Base-by-base conservation (phyloP, 108 stramenopile species). In the Schizochytrium sp. region DNA sequence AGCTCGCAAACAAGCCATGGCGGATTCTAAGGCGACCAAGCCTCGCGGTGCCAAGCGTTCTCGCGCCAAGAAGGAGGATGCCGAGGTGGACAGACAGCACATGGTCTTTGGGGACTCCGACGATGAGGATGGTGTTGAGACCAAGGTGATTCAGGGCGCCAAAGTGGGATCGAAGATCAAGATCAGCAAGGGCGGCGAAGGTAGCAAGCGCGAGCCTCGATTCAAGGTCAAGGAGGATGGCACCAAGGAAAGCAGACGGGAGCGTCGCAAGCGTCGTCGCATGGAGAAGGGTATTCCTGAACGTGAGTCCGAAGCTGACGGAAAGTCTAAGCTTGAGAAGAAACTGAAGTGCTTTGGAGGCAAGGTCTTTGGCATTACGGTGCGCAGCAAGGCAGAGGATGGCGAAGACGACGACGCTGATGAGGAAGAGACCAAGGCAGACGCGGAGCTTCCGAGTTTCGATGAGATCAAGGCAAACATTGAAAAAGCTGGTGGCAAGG, bases 391-490 rank as follows among this genome's bases (percentile, higher is more conserved):
- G 17, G 40, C 49, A 50, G 76, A 7, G 15, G 76, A 83, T 53
- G 76, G 76, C 76, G 76, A 83, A 5, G 76, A 83, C 5, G 76
- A 83, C 15, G 47, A 83, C 76, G 50, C 49, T 7, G 76, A 83
- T 10, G 76, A 50, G 50, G 3, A 0, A 47, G 50, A 17, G 5
- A 2, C 7, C 53, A 83, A 83, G 50, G 76, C 50, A 55, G 12
- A 83, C 12, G 76, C 12, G 72, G 40, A 55, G 76, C 12, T n/a
- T 0, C 53, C 28, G 2, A 38, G 53, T 42, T 55, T 55, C 55
- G 50, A 55, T 53, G 53, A 83, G 28, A 12, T 83, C 10, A 47
- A 53, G 1, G 47, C 8, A 12, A 17, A 55, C 0, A 83, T 83
- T 2, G 76, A 83, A 53, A 38, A 83, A 5, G 76, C 76, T 42